These are phyloP conservation scores for Aspergillus niger DNA, from an alignment of 2,329 filamentous ascomycete genomes.

Conservation along the genomic window DNA sequence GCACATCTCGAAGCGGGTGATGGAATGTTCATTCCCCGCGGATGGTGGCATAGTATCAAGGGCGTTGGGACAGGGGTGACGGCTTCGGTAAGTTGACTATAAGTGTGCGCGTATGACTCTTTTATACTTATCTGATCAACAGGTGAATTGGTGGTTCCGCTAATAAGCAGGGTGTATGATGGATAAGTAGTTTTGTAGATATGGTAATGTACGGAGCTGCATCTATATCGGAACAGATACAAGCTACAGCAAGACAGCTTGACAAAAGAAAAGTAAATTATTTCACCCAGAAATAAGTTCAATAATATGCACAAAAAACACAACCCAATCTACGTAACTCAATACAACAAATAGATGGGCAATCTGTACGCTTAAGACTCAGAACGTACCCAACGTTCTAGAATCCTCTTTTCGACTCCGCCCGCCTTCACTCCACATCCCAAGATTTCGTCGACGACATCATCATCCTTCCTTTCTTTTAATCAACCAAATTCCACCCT, in stretches of 20 bases:
- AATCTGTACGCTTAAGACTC: not conserved
- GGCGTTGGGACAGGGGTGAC: conserved; percentile 61
- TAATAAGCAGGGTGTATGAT: conserved; percentile 33
- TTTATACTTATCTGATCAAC: conserved; percentile 15
- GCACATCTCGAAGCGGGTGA: conserved; percentile 65
- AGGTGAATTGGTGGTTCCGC: conserved; percentile 81
- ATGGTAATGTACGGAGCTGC: not conserved
- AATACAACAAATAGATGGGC: not conserved
- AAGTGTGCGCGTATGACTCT: conserved; percentile 28
- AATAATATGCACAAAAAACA: too few species aligned
- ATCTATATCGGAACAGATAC: not conserved
- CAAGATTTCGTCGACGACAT: conserved; percentile 3
- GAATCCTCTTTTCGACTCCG: conserved; percentile 17
- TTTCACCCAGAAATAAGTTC: too few species aligned
- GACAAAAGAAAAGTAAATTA: too few species aligned
- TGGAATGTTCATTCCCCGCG: conserved; percentile 74
- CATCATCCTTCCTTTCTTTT: not conserved
- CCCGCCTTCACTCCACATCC: conserved; percentile 2
- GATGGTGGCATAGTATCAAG: conserved; percentile 85
- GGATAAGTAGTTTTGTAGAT: not conserved
- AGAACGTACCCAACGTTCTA: conserved; percentile 16
- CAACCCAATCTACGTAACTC: not conserved
- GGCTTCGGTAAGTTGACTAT: conserved; percentile 53
- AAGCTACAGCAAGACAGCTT: too few species aligned
- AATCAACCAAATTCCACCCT: not conserved